Evolutionary conservation across 164 flowering plant genomes (phyloP).

Genomic region (Nymphaea thermarum): DNA sequence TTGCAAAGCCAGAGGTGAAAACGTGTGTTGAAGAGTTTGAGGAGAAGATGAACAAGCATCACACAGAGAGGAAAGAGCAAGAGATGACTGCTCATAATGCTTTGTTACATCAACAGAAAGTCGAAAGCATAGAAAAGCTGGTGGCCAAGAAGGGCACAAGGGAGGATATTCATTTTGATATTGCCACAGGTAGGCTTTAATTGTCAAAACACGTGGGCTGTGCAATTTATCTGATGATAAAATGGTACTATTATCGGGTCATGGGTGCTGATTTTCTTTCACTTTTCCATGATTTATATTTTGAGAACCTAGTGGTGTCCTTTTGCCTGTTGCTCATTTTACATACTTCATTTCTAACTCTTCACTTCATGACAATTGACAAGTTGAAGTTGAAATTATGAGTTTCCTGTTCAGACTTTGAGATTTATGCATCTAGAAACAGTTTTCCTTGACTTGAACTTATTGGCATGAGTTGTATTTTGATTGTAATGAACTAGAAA

Average conservation of each 20-base stretch:
- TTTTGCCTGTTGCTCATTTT: too few relatives aligned
- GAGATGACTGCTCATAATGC: slow-evolving; percentile 85
- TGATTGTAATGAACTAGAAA: too few relatives aligned
- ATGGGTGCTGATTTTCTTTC: slow-evolving; percentile 1
- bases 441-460: too few relatives aligned
- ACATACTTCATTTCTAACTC: too few relatives aligned
- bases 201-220: neutral
- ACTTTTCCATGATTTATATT: neutral
- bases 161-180: slow-evolving; percentile 31
- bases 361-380: too few relatives aligned
- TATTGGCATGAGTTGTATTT: too few relatives aligned
- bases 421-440: too few relatives aligned
- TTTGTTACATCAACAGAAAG: slow-evolving; percentile 52
- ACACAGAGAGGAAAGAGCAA: slow-evolving; percentile 78
- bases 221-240: neutral
- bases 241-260: slow-evolving; percentile 2
- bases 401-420: too few relatives aligned
- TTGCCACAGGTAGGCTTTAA: slow-evolving; percentile 35
- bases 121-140: slow-evolving; percentile 26
- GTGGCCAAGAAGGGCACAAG: slow-evolving; percentile 7
- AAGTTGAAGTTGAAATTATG: too few relatives aligned
- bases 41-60: slow-evolving; percentile 72
- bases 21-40: slow-evolving; percentile 85
- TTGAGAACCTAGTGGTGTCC: too few relatives aligned
- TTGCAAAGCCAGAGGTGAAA: slow-evolving; percentile 85